A percentile compares a stretch with the other conserved stretches of the same genome.
phyloP scores from a whole-genome alignment of 495 filamentous ascomycete genomes.

The Jackrogersella multiformis region DNA sequence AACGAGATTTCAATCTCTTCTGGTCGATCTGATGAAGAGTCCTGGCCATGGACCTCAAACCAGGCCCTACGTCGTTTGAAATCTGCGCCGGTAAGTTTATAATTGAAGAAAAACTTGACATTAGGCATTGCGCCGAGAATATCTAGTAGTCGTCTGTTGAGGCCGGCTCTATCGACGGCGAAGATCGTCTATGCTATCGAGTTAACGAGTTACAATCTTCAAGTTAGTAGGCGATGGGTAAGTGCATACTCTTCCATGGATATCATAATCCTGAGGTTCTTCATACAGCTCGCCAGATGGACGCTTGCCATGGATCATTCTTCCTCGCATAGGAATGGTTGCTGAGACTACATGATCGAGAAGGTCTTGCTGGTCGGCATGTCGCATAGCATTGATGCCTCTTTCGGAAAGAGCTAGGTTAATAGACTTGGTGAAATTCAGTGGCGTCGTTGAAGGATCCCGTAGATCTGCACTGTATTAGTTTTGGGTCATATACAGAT shows the following conservation, averaged over 20 bases:
- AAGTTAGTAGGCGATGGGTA: background rate
- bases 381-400: constrained; percentile 85
- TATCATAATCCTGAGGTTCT: constrained; percentile 86
- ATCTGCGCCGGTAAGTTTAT: constrained; percentile 89
- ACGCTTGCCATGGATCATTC: constrained; percentile 93
- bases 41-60: constrained; percentile 71
- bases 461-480: constrained; percentile 74
- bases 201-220: constrained; percentile 8
- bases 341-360: constrained; percentile 75
- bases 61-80: constrained; percentile 81
- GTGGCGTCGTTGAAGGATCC: constrained; percentile 79
- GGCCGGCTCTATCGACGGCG: constrained; percentile 73
- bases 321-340: constrained; percentile 91
- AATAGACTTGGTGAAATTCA: constrained; percentile 98
- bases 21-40: constrained; percentile 33
- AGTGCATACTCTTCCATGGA: constrained; percentile 76
- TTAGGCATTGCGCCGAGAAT: constrained; percentile 83
- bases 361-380: constrained; percentile 69
- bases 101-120: constrained; percentile 88
- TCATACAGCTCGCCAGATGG: constrained; percentile 73
- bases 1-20: constrained; percentile 78
- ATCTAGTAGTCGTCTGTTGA: constrained; percentile 89
- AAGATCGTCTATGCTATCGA: constrained; percentile 53
- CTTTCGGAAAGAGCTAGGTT: constrained; percentile 94
- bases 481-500: constrained; percentile 9